A percentile compares a stretch with the other conserved stretches of the same genome.
Conservation (phyloP, 495 filamentous ascomycete genomes). For the Podospora fimiseda region DNA sequence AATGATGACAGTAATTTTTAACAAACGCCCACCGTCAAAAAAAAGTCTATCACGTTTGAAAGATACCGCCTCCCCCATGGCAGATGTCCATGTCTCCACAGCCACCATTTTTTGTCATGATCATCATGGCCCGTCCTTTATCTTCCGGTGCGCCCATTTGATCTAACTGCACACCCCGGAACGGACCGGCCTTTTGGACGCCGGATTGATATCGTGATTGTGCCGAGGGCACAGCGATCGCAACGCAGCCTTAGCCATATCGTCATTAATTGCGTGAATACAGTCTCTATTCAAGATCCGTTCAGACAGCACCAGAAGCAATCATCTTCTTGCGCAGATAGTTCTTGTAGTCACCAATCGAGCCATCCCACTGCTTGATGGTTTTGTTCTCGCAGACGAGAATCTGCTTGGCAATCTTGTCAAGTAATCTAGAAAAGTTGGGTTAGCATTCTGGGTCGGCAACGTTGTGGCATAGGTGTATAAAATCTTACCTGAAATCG, state of each 20-base stretch:
- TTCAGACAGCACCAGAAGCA: conserved; percentile 55
- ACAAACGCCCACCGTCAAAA: no score
- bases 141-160: neutral
- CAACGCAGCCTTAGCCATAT: neutral
- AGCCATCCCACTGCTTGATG: conserved; percentile 79
- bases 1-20: no score
- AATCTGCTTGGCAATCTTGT: conserved; percentile 99
- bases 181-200: no score
- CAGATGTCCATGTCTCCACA: neutral
- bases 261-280: neutral
- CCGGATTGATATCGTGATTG: neutral
- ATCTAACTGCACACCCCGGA: neutral
- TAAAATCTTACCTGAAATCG: conserved; percentile 77
- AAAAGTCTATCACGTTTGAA: conserved; percentile 10
- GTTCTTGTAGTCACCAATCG: conserved; percentile 94
- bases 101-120: neutral
- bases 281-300: neutral
- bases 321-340: conserved; percentile 97
- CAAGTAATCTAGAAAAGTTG: conserved; percentile 60
- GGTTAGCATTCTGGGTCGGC: conserved; percentile 15
- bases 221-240: neutral
- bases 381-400: conserved; percentile 97
- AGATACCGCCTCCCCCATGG: conserved; percentile 1
- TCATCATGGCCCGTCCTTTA: conserved; percentile 7
- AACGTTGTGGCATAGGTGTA: neutral